These are phyloP conservation scores for Phalaenopsis equestris DNA, from an alignment of 106 monocot genomes.

Conservation along the genomic window DNA sequence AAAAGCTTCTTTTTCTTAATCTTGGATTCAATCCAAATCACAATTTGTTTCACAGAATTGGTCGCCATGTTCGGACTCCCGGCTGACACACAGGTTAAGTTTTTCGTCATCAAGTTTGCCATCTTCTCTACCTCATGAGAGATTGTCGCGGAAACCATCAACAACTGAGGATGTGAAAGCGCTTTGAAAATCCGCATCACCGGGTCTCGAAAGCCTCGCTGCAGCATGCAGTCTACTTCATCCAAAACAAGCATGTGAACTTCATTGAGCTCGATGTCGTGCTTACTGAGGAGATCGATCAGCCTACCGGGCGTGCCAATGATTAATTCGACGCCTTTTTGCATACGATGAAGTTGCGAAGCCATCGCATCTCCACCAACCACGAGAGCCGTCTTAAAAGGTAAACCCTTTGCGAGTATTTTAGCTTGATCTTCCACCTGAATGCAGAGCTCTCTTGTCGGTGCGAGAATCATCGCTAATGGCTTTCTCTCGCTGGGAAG, in stretches of 20 bases:
- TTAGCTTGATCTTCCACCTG: constrained; percentile 87
- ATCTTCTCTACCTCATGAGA: constrained; percentile 56
- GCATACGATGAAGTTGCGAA: constrained; percentile 55
- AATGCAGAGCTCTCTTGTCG: constrained; percentile 77
- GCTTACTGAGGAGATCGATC: constrained; percentile 68
- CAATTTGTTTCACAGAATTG: constrained; percentile 59
- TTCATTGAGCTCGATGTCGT: constrained; percentile 50
- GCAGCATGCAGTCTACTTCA: constrained; percentile 85
- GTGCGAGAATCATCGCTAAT: constrained; percentile 70
- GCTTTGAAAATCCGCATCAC: constrained; percentile 79
- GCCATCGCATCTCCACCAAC: constrained; percentile 71
- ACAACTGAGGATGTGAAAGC: constrained; percentile 58
- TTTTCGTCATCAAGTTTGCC: constrained; percentile 37
- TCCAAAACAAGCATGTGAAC: constrained; percentile 62
- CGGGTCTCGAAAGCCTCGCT: constrained; percentile 71
- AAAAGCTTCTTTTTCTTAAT: constrained; percentile 80
- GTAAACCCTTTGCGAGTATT: constrained; percentile 61
- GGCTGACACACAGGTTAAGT: constrained; percentile 35
- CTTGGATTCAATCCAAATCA: constrained; percentile 85
- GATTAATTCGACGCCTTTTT: constrained; percentile 64
- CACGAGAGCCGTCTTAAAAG: constrained; percentile 86
- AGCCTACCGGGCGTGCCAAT: constrained; percentile 77
- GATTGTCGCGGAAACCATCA: constrained; percentile 87
- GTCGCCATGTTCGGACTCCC: constrained; percentile 42
- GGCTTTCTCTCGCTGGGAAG: constrained; percentile 23